These are phyloP conservation scores for Penicillium coprophilum DNA, from an alignment of 495 filamentous ascomycete species.

Conservation along the genomic window DNA sequence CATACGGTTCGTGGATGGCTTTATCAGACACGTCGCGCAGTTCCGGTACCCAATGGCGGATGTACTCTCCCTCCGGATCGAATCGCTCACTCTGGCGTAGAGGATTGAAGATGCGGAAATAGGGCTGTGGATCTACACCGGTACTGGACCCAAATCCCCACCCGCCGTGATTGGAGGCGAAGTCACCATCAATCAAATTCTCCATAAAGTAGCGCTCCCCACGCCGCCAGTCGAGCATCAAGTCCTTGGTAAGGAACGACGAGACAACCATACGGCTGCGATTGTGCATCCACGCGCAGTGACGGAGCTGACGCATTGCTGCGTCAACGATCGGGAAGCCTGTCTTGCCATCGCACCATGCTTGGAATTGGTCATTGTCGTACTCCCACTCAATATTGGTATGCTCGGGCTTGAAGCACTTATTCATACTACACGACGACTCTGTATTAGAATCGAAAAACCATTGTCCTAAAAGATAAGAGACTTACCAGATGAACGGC, in stretches of 20 bases:
- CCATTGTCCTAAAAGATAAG: background rate
- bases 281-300: slow-evolving; percentile 85
- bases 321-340: slow-evolving; percentile 90
- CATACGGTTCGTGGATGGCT: slow-evolving; percentile 79
- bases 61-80: slow-evolving; percentile 57
- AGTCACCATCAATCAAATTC: slow-evolving; percentile 86
- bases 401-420: slow-evolving; percentile 87
- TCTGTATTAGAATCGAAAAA: background rate
- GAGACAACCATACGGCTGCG: slow-evolving; percentile 85
- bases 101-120: slow-evolving; percentile 91
- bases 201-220: slow-evolving; percentile 91
- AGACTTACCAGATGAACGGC: slow-evolving; percentile 78
- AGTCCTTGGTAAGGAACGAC: slow-evolving; percentile 83
- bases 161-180: slow-evolving; percentile 87
- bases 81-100: slow-evolving; percentile 82
- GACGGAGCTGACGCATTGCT: slow-evolving; percentile 78
- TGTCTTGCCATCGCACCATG: slow-evolving; percentile 76
- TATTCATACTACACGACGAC: slow-evolving; percentile 68
- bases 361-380: slow-evolving; percentile 60
- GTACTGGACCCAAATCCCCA: slow-evolving; percentile 83
- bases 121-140: slow-evolving; percentile 89
- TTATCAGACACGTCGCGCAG: slow-evolving; percentile 58
- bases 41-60: slow-evolving; percentile 60
- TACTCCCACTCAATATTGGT: slow-evolving; percentile 84
- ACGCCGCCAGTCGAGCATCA: slow-evolving; percentile 86